These are phyloP conservation scores for Epipyxis sp. DNA, from an alignment of 108 stramenopile species.

Conservation along the genomic window DNA sequence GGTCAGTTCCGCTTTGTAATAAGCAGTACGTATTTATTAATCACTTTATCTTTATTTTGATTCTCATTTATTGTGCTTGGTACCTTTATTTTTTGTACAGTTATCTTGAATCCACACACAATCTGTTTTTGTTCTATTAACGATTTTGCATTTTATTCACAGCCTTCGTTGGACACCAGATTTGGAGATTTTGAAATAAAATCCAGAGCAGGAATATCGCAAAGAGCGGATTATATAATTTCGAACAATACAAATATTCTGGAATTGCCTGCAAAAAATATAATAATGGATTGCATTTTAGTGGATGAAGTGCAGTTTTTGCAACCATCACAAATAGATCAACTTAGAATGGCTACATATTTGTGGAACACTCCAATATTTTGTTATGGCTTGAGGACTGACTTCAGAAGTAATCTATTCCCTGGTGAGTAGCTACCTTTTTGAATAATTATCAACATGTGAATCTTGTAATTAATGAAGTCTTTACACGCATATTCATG, in stretches of 20 bases:
- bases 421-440: conserved; percentile 17
- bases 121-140: background rate
- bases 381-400: conserved; percentile 27
- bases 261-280: background rate
- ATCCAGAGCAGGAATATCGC: conserved; percentile 14
- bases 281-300: background rate
- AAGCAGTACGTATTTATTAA: background rate
- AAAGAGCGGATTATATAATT: conserved; percentile 14
- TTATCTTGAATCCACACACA: background rate
- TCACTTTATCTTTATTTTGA: background rate
- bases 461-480: too few species aligned
- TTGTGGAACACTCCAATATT: conserved; percentile 5
- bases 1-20: background rate
- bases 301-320: conserved; percentile 31
- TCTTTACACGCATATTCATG: too few species aligned
- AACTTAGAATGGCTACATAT: background rate
- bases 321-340: background rate
- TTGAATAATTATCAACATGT: conserved; percentile 4
- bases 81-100: too few species aligned
- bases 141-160: background rate
- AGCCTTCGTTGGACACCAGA: conserved; percentile 10
- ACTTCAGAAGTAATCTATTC: conserved; percentile 20
- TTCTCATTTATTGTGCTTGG: too few species aligned
- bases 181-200: conserved; percentile 1
- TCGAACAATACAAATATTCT: background rate